Base-by-base conservation (phyloP, 345 rosid species). In the Hevea brasiliensis region DNA sequence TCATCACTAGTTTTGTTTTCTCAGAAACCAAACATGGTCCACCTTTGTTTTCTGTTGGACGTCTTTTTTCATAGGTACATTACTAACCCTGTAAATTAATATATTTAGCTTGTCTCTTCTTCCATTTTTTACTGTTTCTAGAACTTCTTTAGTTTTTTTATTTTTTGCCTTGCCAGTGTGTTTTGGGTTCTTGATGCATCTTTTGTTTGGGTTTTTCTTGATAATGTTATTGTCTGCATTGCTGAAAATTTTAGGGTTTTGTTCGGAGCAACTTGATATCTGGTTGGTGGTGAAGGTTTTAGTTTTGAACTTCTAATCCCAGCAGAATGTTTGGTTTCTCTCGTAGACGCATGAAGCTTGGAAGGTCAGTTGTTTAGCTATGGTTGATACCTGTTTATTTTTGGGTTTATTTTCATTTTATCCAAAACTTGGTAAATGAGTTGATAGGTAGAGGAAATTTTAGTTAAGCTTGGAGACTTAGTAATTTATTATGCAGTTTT, bases 341-440 rank as follows among this genome's bases (percentile, higher is more conserved):
- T 18, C 89, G 93, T 53, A 84, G 89, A 65, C 97, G 97, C 72
- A 89, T 87, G 90, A 94, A 89, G 74, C 95, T 94, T 82, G 98
- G 98, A 77, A 89, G 98, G 98, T 94, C 65, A 68, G 84, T 80
- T 61, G 27, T 65, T 20, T 71, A 63, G 60, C 51, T 24, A 9
- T 44, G 12, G 11, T 24, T 73, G 15, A 15, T 35, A 48, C 61
- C 54, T 14, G 13, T 71, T 58, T 61, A 13, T 40, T 27, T 51
- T 54, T 41, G 23, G 12, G 29, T n/a, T 65, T 44, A 41, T 44
- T 21, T 13, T 23, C n/a, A 11, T 11, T 4, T 2, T 32, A 32
- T 5, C 44, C 37, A 4, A n/a, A 32, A 32, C 37, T 32, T 32
- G 4, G 37, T 32, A 32, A 4, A 32, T 32, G 37, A 1, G 62